Conservation (phyloP, 805 yeast genomes). For the Starmera pachycereana region DNA sequence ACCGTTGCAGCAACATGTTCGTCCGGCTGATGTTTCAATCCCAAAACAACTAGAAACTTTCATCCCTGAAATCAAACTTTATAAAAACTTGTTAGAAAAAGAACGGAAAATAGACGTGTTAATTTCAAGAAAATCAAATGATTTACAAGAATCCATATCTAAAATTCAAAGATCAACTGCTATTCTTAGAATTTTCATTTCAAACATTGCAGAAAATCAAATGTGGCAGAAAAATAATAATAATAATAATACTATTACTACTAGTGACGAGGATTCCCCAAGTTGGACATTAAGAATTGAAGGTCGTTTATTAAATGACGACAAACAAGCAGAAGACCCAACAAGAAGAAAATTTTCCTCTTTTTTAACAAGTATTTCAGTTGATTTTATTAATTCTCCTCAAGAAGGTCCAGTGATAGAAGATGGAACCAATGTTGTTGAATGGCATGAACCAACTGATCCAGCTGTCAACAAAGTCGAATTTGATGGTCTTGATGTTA, state of each 20-base stretch:
- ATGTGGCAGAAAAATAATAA: slow-evolving; percentile 58
- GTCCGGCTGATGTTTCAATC: slow-evolving; percentile 46
- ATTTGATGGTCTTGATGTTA: slow-evolving; percentile 86
- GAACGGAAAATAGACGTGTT: slow-evolving; percentile 75
- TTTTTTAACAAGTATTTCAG: slow-evolving; percentile 73
- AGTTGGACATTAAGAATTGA: slow-evolving; percentile 84
- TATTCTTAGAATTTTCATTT: slow-evolving; percentile 66
- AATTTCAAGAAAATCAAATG: slow-evolving; percentile 74
- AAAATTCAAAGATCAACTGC: slow-evolving; percentile 38
- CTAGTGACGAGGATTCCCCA: slow-evolving; percentile 25
- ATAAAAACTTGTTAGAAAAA: slow-evolving; percentile 65
- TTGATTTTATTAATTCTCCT: slow-evolving; percentile 44
- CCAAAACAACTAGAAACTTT: slow-evolving; percentile 33
- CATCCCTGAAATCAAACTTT: slow-evolving; percentile 64
- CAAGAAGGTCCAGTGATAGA: slow-evolving; percentile 7
- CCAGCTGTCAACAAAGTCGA: slow-evolving; percentile 32
- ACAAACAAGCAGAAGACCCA: slow-evolving; percentile 33
- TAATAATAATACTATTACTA: slow-evolving; percentile 2
- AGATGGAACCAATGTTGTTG: slow-evolving; percentile 39
- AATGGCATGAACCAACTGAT: slow-evolving; percentile 72
- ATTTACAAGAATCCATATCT: slow-evolving; percentile 61
- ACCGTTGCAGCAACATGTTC: slow-evolving; percentile 13
- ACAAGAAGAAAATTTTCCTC: slow-evolving; percentile 59
- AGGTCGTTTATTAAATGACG: slow-evolving; percentile 60
- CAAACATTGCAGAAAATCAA: slow-evolving; percentile 76